Percentiles rank a stretch among this genome's conserved stretches.
Conservation (phyloP, 2,329 filamentous ascomycete species). For the Tolypocladium pustulatum region DNA sequence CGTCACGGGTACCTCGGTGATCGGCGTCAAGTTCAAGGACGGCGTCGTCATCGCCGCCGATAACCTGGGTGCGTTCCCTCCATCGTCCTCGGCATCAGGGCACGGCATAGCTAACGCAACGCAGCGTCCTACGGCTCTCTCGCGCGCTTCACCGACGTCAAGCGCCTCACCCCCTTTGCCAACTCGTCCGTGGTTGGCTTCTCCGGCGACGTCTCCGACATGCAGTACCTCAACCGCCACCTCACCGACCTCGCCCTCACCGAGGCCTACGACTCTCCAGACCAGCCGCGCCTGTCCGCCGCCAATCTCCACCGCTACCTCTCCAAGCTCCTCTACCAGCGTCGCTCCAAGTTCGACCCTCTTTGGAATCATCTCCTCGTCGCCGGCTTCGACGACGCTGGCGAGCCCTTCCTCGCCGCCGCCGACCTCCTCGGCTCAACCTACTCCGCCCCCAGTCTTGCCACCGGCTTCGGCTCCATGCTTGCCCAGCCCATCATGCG, state of each 20-base stretch:
- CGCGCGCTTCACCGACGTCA: constrained; percentile 92
- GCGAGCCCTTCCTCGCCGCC: constrained; percentile 79
- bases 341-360: constrained; percentile 90
- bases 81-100: background rate
- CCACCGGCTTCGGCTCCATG: constrained; percentile 88
- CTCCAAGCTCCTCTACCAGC: constrained; percentile 89
- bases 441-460: constrained; percentile 77
- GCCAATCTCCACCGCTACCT: constrained; percentile 96
- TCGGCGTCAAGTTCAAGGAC: constrained; percentile 91
- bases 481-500: constrained; percentile 89
- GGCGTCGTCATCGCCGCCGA: constrained; percentile 95
- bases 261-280: constrained; percentile 63
- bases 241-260: constrained; percentile 77
- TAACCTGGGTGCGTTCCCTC: constrained; percentile 63
- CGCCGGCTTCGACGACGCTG: constrained; percentile 71
- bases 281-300: constrained; percentile 56
- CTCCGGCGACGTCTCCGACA: constrained; percentile 94
- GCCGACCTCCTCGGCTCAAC: constrained; percentile 90
- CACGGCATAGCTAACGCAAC: background rate
- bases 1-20: constrained; percentile 91
- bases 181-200: constrained; percentile 79
- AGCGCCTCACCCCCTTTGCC: constrained; percentile 86
- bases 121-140: constrained; percentile 93
- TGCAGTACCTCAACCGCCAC: constrained; percentile 95
- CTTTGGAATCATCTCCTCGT: constrained; percentile 95